Conservation (phyloP, 2,329 filamentous ascomycete genomes). For the Claviceps maximensis region DNA sequence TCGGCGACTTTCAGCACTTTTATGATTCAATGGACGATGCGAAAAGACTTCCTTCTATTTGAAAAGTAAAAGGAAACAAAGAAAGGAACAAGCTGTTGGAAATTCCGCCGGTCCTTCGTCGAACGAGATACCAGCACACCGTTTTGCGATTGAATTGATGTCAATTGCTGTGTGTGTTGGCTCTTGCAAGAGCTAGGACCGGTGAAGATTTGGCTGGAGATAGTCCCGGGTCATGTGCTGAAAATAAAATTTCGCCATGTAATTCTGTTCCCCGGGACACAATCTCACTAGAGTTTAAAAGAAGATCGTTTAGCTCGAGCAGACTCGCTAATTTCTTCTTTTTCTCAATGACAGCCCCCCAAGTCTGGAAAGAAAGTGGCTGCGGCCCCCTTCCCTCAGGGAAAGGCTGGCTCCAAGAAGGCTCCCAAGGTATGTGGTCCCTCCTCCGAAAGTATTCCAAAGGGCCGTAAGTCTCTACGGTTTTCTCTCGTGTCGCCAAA, state of each 20-base stretch:
- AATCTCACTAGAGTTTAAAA: constrained; percentile 84
- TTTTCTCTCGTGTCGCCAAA: background rate
- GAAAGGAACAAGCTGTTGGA: constrained; percentile 15
- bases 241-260: constrained; percentile 32
- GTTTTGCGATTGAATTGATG: background rate
- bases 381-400: constrained; percentile 88
- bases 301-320: constrained; percentile 68
- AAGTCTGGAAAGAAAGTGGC: constrained; percentile 98
- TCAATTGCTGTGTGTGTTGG: background rate
- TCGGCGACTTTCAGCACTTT: constrained; percentile 8
- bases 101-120: constrained; percentile 20
- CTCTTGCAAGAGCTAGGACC: background rate
- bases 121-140: background rate
- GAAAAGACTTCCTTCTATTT: constrained; percentile 3
- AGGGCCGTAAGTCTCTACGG: too few relatives aligned
- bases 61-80: background rate
- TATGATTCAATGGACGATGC: background rate
- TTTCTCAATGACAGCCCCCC: constrained; percentile 99
- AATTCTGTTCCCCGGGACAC: constrained; percentile 16
- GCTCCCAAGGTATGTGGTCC: constrained; percentile 71
- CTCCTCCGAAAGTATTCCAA: too few relatives aligned
- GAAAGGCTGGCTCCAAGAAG: constrained; percentile 90
- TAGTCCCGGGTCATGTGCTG: constrained; percentile 29
- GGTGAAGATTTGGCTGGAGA: constrained; percentile 59
- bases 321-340: constrained; percentile 91